phyloP scores from a whole-genome alignment of 2,329 filamentous ascomycete species.

The Byssothecium circinans region DNA sequence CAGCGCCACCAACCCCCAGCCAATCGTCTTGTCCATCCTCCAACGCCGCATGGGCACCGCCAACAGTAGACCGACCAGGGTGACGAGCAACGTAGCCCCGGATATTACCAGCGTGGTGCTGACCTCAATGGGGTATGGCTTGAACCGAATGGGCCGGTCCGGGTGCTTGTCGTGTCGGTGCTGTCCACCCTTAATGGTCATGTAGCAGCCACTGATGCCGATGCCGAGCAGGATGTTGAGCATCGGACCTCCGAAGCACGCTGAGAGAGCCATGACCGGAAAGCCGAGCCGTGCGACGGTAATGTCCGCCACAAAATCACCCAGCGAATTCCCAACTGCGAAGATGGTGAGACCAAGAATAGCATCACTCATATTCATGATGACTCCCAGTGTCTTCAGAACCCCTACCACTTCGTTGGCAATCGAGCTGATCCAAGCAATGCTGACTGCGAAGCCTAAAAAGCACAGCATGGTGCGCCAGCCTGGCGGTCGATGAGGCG shows the following conservation, averaged over 20 bases:
- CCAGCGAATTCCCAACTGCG: conserved; percentile 91
- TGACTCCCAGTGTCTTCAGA: conserved; percentile 88
- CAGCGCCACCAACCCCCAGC: conserved; percentile 74
- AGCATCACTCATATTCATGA: conserved; percentile 90
- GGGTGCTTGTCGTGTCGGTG: conserved; percentile 69
- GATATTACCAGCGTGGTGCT: conserved; percentile 83
- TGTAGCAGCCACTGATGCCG: conserved; percentile 85
- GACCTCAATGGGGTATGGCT: conserved; percentile 80
- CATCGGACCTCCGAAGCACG: conserved; percentile 98
- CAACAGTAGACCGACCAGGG: conserved; percentile 75
- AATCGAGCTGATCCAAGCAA: conserved; percentile 95
- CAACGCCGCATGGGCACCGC: conserved; percentile 64
- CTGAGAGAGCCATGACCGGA: conserved; percentile 92
- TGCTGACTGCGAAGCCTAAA: conserved; percentile 85
- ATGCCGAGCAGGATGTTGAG: conserved; percentile 95
- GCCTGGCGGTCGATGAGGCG: conserved; percentile 65
- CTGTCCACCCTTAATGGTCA: conserved; percentile 73
- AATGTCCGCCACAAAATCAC: conserved; percentile 91
- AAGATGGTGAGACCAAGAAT: conserved; percentile 95
- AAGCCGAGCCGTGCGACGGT: conserved; percentile 92
- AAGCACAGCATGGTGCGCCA: conserved; percentile 82
- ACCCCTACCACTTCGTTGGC: conserved; percentile 95
- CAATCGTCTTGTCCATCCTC: conserved; percentile 56
- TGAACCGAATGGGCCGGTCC: conserved; percentile 64
- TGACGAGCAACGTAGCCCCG: conserved; percentile 79